A percentile compares a stretch with the other conserved stretches of the same genome.
phyloP scores from a whole-genome alignment of 2,329 filamentous ascomycete genomes.

The Venturia nashicola region DNA sequence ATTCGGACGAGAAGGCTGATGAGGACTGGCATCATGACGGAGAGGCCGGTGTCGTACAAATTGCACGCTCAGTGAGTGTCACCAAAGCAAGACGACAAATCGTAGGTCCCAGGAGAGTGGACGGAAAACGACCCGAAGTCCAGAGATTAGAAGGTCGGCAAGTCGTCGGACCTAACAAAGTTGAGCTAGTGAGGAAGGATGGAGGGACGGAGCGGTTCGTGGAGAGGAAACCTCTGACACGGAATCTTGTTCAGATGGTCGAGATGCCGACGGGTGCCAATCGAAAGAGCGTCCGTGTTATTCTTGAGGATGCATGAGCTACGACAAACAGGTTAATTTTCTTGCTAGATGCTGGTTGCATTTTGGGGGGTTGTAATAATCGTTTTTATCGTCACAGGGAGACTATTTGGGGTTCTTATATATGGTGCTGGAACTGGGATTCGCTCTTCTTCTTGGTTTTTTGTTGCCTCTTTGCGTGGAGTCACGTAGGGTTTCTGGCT shows the following conservation, averaged over 20 bases:
- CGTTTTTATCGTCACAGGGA: neutral
- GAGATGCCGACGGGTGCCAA: neutral
- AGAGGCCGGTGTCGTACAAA: neutral
- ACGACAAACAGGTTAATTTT: neutral
- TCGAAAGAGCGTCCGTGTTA: slow-evolving; percentile 1
- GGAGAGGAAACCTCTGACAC: slow-evolving; percentile 5
- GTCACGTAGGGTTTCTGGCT: neutral
- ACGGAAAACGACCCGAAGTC: neutral
- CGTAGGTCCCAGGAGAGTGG: neutral
- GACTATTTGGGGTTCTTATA: neutral
- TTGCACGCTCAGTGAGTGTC: slow-evolving; percentile 4
- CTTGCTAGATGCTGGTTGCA: neutral
- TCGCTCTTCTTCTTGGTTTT: neutral
- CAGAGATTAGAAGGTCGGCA: neutral
- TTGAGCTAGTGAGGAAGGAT: slow-evolving; percentile 1
- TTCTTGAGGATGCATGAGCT: neutral
- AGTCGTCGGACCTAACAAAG: neutral
- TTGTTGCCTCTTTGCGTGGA: neutral
- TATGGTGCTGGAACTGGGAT: neutral
- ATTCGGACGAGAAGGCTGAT: neutral
- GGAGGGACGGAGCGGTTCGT: slow-evolving; percentile 4
- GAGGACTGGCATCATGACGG: neutral
- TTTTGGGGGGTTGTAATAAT: neutral
- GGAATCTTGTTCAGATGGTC: neutral
- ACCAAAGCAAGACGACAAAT: slow-evolving; percentile 3